Evolutionary conservation across 306 rosid genomes (phyloP), one percentile per base, ranked within the genome.

Genomic region (Inga oerstediana): DNA sequence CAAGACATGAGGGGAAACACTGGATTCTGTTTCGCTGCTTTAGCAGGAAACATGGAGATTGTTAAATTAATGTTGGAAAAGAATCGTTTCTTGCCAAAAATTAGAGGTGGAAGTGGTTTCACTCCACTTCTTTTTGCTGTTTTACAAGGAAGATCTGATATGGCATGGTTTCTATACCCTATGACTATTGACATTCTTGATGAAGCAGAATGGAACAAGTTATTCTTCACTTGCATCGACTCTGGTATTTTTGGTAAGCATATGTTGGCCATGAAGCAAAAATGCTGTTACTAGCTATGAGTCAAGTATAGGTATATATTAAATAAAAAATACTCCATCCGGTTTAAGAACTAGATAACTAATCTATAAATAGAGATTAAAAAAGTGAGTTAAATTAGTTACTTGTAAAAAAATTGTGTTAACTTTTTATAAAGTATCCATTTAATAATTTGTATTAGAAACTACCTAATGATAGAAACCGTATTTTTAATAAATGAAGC

Each of bases 221-320:
- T 84, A 64, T 87, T 87, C 84, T 70, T 87, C 71, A 48, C 82
- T 30, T 87, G 67, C 62, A 78, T 87, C 82, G 69, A 74, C 7
- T 84, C 76, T 0, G 84, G 65, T 1, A 77, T 77, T 46, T 84
- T 78, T 7, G 52, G 89, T 87, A 79, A 34, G 64, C 24, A n/a
- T 62, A 59, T 22, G 14, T 61, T 54, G 22, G 11, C 62, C 20
- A 5, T 54, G 22, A 13, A 54, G 62, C 11, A 19, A 2, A 54
- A 54, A 54, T 19, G 7, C 24, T 54, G 10, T 45, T 52, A 51
- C 58, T 52, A 14, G 14, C 4, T 49, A 4, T 49, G 49, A 10
- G 10, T 39, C 8, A 39, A 39, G 19, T 14, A 14, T 14, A 49
- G 19, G 16, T 49, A 49, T 1, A 10, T 11, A 49, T 45, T 8